These are phyloP conservation scores for Tuber melanosporum DNA, from an alignment of 495 filamentous ascomycete species.

Conservation along the genomic window DNA sequence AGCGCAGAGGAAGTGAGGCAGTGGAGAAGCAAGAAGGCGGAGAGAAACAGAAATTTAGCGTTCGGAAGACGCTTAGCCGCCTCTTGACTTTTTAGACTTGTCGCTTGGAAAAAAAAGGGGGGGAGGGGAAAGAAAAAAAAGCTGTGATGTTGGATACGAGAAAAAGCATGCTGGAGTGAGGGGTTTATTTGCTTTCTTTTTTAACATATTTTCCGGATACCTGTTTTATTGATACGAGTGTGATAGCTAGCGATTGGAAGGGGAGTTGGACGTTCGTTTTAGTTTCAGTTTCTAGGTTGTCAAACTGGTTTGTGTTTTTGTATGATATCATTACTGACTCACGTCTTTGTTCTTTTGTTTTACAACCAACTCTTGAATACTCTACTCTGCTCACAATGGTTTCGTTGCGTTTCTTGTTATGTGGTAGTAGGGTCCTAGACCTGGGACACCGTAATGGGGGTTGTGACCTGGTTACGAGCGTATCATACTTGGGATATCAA, in stretches of 20 bases:
- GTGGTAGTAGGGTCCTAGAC: not conserved
- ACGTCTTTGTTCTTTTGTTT: conserved; percentile 5
- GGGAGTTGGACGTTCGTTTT: conserved; percentile 1
- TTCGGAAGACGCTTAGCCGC: conserved; percentile 17
- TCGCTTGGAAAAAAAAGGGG: not conserved
- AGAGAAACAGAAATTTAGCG: conserved; percentile 21
- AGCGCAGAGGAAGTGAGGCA: conserved; percentile 12
- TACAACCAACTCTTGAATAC: conserved; percentile 5
- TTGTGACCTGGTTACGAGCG: not conserved
- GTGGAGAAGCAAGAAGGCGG: conserved; percentile 14
- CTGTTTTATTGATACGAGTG: conserved; percentile 4
- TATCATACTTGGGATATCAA: not conserved
- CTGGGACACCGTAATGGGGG: not conserved
- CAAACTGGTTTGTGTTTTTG: conserved; percentile 14
- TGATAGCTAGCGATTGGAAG: not conserved
- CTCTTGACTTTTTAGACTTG: conserved; percentile 19
- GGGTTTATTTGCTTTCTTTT: conserved; percentile 10
- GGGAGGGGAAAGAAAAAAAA: not conserved
- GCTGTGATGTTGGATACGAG: not conserved
- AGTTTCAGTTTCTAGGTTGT: conserved; percentile 4
- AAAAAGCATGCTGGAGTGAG: conserved; percentile 14
- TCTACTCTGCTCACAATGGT: not conserved
- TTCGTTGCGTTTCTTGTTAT: not conserved
- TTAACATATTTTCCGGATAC: not conserved
- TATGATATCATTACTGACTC: conserved; percentile 10